Base-by-base conservation (phyloP, 441 rosid genomes). In the Isatis lusitanica region DNA sequence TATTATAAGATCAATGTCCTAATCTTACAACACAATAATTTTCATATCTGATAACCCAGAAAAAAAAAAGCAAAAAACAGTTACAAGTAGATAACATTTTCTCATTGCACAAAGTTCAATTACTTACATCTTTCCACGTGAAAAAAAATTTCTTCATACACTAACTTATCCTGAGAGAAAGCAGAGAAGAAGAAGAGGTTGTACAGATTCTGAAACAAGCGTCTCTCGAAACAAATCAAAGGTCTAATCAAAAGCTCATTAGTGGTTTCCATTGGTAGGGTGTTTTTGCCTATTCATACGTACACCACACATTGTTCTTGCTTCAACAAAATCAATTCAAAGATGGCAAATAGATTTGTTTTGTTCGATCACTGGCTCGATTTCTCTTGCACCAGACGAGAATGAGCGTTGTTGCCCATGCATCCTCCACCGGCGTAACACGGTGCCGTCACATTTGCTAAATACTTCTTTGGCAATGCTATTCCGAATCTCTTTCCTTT, bases 351-450 rank as follows among this genome's bases (percentile, higher is more conserved):
- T 17, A 71, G 4, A 35, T 12, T 36, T 12, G 1, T 28, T 52
- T 62, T 8, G 35, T 55, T 63, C 11, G 18, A 69, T 63, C 63
- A 72, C 63, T 47, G 17, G 46, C 68, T 59, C 40, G 81, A 10
- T 48, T 79, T 84, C 8, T 58, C 75, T 44, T 79, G 15, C 31
- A 83, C 80, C 46, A 83, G 79, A 50, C 59, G 66, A 11, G 82
- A 28, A 7, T 73, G 55, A 40, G 83, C 60, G 5, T 74, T 65
- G 6, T 74, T 83, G 3, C 55, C 67, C 64, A 80, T 80, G 71
- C 88, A 76, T 17, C 82, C 63, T 78, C 66, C 55, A 13, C 87
- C 84, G 6, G 79, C 77, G 50, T 86, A 88, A 74, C 96, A 91
- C 2, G 74, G 70, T 3, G 93, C 80, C 30, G 68, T 81, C 5